Base-by-base conservation (phyloP, 2,329 filamentous ascomycete genomes). In the Neobulgaria alba region DNA sequence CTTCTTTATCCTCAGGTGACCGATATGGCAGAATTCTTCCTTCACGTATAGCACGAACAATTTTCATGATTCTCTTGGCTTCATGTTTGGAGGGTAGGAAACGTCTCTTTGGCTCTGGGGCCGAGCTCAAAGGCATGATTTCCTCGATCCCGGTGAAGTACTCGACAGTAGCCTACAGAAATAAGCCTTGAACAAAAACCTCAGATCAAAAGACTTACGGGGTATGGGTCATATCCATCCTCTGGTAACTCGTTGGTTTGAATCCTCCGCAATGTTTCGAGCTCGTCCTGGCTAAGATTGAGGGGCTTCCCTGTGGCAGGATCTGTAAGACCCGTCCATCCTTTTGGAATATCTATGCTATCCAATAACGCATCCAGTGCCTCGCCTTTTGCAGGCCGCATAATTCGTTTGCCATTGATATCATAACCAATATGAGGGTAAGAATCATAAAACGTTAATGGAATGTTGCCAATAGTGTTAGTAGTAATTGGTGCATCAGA, bases 361-460 rank as follows among this genome's bases (percentile, higher is more conserved):
- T 98, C 90, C 8, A 98, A 72, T 32, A 98, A 72, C 10, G 88
- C 87, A 68, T 98, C 92, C 21, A 98, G 68, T 26, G 92, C 92
- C 61, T 95, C 84, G 38, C 90, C 90, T 53, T 88, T 90, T 3
- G 93, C 92, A 5, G 92, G 92, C 38, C 92, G 83, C 80, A 95
- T 85, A 50, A 98, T 95, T 64, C 85, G 93, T 74, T 93, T 95
- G 63, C 92, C 92, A 63, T 98, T 94, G 67, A 98, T 96, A 57
- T 95, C 86, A 66, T 98, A 98, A 45, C 92, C 92, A 60, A 98
- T 95, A 61, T 98, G 92, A 37, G 92, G 92, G 61, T 95, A 98
- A 26, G 86, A 84, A 62, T 98, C 92, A 68, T 98, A 98, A 66
- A 95, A 96, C 3, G 85, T 83, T 36, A 96, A 68, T 4, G 89